These are phyloP conservation scores for Rhynchospora pubera DNA, from an alignment of 176 grass and related monocot genomes.

Conservation along the genomic window DNA sequence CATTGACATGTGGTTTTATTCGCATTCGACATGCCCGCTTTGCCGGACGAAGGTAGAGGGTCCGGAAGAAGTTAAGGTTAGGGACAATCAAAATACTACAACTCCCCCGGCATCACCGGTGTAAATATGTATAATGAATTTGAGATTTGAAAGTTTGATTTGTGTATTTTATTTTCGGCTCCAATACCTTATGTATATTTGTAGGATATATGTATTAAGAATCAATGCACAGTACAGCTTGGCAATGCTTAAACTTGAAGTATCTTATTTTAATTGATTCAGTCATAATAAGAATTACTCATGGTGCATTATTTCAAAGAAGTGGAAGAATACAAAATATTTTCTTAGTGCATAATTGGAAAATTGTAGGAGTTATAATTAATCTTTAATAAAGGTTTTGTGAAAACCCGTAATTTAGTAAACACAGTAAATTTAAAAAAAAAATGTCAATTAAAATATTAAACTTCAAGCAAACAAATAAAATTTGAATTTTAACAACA, in stretches of 20 bases:
- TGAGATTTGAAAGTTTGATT: not conserved
- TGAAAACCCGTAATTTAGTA: too few species aligned
- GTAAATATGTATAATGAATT: not conserved
- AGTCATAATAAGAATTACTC: too few species aligned
- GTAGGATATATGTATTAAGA: not conserved
- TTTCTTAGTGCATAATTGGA: too few species aligned
- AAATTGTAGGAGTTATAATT: too few species aligned
- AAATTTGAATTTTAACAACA: too few species aligned
- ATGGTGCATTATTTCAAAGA: too few species aligned
- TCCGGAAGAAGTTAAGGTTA: not conserved
- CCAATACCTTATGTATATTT: not conserved
- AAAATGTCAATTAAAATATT: too few species aligned
- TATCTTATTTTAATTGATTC: not conserved
- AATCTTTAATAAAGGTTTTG: too few species aligned
- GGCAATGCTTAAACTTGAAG: not conserved
- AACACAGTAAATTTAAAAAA: too few species aligned
- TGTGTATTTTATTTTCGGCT: not conserved
- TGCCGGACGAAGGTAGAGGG: conserved; percentile 35
- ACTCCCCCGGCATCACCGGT: not conserved
- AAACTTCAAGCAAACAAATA: too few species aligned
- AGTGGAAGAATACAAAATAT: too few species aligned
- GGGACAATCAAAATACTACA: not conserved
- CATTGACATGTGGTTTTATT: conserved; percentile 63
- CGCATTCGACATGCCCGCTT: conserved; percentile 50
- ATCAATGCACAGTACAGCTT: not conserved